A percentile compares a stretch with the other conserved stretches of the same genome.
Evolutionary conservation across 805 yeast genomes (phyloP).

Genomic region (Myxozyma mucilagina): DNA sequence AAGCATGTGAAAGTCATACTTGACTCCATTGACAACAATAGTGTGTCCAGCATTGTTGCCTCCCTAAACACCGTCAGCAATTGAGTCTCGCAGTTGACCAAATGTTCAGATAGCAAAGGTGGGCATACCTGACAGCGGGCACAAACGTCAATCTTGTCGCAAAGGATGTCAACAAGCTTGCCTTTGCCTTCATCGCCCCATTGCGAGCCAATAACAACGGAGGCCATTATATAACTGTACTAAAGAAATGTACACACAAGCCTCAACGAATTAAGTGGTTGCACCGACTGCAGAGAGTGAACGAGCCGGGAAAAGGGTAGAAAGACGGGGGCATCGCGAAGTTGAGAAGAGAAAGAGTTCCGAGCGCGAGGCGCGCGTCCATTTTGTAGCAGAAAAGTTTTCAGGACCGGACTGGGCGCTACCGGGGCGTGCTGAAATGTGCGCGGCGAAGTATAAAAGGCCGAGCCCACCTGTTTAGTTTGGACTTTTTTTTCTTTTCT

Average conservation of each 20-base stretch:
- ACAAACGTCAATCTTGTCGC: conserved; percentile 94
- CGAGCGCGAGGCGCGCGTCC: conserved; percentile 6
- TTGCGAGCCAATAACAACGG: conserved; percentile 96
- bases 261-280: neutral
- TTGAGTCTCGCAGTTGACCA: neutral
- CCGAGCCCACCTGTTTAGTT: neutral
- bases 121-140: conserved; percentile 69
- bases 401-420: neutral
- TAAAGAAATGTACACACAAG: neutral
- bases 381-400: conserved; percentile 5
- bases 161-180: conserved; percentile 88
- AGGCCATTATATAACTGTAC: conserved; percentile 36
- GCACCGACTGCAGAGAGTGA: neutral
- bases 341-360: neutral
- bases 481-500: neutral
- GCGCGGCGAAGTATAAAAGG: neutral
- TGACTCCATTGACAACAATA: conserved; percentile 82
- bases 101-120: neutral
- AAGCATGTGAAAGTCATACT: conserved; percentile 97
- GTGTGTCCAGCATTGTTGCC: conserved; percentile 99
- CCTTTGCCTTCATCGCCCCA: conserved; percentile 99
- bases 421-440: conserved; percentile 4
- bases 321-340: conserved; percentile 16
- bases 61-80: conserved; percentile 50
- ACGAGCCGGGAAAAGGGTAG: neutral